Base-by-base conservation (phyloP, 345 rosid species). In the Acer negundo region DNA sequence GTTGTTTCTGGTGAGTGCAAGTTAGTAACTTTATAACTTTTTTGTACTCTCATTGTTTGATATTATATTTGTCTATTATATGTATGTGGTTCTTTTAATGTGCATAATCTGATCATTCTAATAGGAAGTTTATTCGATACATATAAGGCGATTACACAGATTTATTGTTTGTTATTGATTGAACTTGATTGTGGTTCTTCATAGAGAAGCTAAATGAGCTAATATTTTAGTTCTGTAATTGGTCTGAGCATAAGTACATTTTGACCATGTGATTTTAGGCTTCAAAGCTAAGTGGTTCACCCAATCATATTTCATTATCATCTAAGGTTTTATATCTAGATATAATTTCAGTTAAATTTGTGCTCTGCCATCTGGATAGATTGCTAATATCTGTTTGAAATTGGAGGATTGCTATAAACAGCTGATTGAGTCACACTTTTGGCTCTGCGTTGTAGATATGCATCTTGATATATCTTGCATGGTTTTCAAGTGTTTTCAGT, bases 1-100 rank as follows among this genome's bases (percentile, higher is more conserved):
- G 77, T 91, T 3, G 85, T 72, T n/a, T 76, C 84, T 61, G 94
- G 98, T 93, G 22, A 81, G 86, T 73, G 28, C 28, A 0, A 38
- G 24, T 10, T 65, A 10, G 13, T 15, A 74, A 47, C 26, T 58
- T 62, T 73, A 56, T 7, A 28, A 23, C 31, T 56, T 4, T 53
- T 16, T 53, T 83, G 87, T 82, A 49, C 69, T 53, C 56, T 20
- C 9, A 2, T 0, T 85, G 90, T 87, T 90, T 77, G 89, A 85
- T 35, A 35, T 35, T 81, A 28, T 10, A 20, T 49, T 82, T 87
- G 84, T 69, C 78, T 64, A 10, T 2, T 6, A 46, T 46, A 20
- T 44, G 26, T 6, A 19, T 68, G 47, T 22, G 28, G 31, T 68
- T 46, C 13, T n/a, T 17, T 40, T 67, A 10, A 59, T 20, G 63